Evolutionary conservation across 225 moss, liverwort and hornwort species (phyloP).

Genomic region (Straminergon stramineum): DNA sequence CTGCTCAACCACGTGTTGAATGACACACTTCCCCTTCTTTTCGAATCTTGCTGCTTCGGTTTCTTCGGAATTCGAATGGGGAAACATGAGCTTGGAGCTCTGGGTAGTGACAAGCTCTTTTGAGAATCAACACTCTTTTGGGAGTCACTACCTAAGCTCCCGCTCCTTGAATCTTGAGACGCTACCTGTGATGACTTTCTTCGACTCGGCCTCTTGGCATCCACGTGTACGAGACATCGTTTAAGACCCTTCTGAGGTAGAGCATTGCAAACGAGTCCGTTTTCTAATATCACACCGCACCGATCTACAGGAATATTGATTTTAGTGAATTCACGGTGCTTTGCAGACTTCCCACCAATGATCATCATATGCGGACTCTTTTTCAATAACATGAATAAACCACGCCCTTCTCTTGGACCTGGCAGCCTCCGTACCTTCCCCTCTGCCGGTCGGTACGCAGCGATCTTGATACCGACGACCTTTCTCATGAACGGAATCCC

Average conservation of each 20-base stretch:
- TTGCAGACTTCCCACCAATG: constrained; percentile 13
- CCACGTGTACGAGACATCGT: constrained; percentile 24
- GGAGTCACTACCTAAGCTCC: neutral
- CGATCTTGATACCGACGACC: constrained; percentile 48
- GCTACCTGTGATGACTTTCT: constrained; percentile 17
- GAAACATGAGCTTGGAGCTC: constrained; percentile 5
- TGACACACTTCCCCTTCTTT: constrained; percentile 28
- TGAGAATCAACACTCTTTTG: neutral
- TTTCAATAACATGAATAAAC: constrained; percentile 8
- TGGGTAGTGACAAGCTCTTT: neutral
- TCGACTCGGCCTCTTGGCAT: constrained; percentile 10
- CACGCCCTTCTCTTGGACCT: neutral
- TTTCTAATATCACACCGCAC: constrained; percentile 20
- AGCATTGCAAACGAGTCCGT: constrained; percentile 31
- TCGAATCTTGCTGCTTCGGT: constrained; percentile 4
- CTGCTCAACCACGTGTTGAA: constrained; percentile 44
- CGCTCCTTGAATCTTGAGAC: constrained; percentile 17
- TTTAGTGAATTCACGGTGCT: constrained; percentile 40
- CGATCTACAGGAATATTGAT: constrained; percentile 46
- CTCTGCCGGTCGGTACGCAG: constrained; percentile 32
- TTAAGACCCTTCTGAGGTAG: constrained; percentile 35
- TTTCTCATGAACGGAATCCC: constrained; percentile 11
- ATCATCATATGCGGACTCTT: constrained; percentile 2
- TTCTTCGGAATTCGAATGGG: constrained; percentile 1
- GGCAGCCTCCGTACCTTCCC: neutral